These are phyloP conservation scores for Exophiala phaeomuriformis DNA, from an alignment of 2,329 filamentous ascomycete genomes.

Conservation along the genomic window DNA sequence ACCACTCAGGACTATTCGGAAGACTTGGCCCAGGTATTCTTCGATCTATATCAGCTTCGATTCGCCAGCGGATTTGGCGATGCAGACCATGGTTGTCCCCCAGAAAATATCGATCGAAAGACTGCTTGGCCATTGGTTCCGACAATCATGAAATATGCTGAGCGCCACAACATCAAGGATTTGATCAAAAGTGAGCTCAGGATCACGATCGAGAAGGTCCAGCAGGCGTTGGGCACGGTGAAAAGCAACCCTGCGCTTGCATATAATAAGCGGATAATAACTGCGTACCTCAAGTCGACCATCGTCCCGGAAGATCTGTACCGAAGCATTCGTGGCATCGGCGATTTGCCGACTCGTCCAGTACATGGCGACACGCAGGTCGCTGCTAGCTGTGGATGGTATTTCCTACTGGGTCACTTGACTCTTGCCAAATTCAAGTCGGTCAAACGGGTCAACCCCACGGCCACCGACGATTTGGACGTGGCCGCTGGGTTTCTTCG, in stretches of 20 bases:
- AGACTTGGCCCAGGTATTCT: slow-evolving; percentile 77
- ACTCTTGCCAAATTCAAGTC: slow-evolving; percentile 77
- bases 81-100: slow-evolving; percentile 70
- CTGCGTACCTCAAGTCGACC: slow-evolving; percentile 70
- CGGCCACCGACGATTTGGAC: slow-evolving; percentile 75
- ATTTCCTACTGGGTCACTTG: slow-evolving; percentile 82
- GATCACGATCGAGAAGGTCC: slow-evolving; percentile 84
- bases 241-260: slow-evolving; percentile 73
- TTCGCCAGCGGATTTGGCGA: slow-evolving; percentile 61
- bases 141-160: slow-evolving; percentile 72
- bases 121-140: slow-evolving; percentile 77
- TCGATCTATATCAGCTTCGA: slow-evolving; percentile 74
- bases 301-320: slow-evolving; percentile 76
- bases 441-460: slow-evolving; percentile 69
- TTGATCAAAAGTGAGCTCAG: slow-evolving; percentile 86
- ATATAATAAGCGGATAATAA: slow-evolving; percentile 81
- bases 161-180: slow-evolving; percentile 81
- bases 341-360: slow-evolving; percentile 63
- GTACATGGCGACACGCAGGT: slow-evolving; percentile 61
- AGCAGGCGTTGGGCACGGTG: slow-evolving; percentile 71
- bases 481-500: slow-evolving; percentile 72
- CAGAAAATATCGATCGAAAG: slow-evolving; percentile 69
- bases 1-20: slow-evolving; percentile 75
- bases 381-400: slow-evolving; percentile 80
- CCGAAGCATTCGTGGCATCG: slow-evolving; percentile 69